These are phyloP conservation scores for Chlorella variabilis DNA, from an alignment of 163 green algal genomes.

Conservation along the genomic window DNA sequence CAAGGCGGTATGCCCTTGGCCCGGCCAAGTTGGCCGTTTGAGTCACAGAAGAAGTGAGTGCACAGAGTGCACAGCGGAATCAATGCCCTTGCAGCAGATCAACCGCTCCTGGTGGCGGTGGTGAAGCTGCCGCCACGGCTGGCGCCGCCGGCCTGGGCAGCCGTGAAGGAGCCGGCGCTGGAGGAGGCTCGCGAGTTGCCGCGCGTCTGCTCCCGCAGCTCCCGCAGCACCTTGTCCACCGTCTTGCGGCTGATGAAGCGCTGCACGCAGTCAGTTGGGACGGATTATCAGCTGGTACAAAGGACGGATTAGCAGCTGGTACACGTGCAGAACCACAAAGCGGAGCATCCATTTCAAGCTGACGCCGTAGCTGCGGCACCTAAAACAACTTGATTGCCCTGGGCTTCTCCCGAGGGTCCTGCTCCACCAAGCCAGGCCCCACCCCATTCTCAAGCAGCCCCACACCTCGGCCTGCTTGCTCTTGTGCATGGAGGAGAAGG, in stretches of 20 bases:
- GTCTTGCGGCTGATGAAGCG: slow-evolving; percentile 45
- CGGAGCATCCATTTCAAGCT: no score
- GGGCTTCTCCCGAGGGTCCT: no score
- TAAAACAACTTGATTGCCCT: no score
- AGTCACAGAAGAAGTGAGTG: neutral
- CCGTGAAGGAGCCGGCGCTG: slow-evolving; percentile 11
- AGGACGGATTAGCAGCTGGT: no score
- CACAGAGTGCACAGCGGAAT: neutral
- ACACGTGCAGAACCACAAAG: no score
- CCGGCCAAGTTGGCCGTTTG: no score
- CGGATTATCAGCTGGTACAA: neutral
- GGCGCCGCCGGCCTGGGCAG: neutral
- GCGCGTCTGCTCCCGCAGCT: slow-evolving; percentile 21
- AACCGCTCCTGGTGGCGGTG: neutral
- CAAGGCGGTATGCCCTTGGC: no score
- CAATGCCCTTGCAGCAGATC: neutral
- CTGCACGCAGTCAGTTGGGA: slow-evolving; percentile 2
- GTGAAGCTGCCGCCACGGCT: slow-evolving; percentile 1
- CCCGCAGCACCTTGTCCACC: slow-evolving; percentile 19
- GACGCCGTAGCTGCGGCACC: no score
- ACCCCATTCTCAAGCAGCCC: neutral
- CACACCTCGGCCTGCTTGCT: slow-evolving; percentile 57
- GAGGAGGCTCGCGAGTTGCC: neutral
- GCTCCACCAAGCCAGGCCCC: no score
- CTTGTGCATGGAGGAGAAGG: slow-evolving; percentile 38